Conservation (phyloP, 1,139 yeast genomes). For the Nakaseomyces bracarensis region DNA sequence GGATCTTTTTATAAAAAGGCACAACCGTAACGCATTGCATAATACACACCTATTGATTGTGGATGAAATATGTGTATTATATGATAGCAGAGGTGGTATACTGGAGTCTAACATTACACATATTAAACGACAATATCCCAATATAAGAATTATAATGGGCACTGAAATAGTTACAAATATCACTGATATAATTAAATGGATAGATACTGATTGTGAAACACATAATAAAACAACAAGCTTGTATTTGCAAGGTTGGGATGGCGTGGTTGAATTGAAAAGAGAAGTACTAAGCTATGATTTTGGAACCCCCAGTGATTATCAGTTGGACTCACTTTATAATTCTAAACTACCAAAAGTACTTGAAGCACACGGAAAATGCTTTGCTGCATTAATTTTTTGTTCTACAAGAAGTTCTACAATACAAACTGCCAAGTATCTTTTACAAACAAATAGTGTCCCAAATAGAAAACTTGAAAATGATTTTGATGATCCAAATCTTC, state of each 20-base stretch:
- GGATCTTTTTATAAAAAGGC: conserved; percentile 45
- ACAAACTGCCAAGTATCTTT: conserved; percentile 39
- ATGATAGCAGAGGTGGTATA: conserved; percentile 43
- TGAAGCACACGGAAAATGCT: conserved; percentile 32
- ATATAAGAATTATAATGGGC: conserved; percentile 42
- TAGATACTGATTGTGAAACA: conserved; percentile 25
- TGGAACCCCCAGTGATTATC: conserved; percentile 37
- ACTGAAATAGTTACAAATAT: conserved; percentile 52
- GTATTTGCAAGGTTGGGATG: conserved; percentile 38
- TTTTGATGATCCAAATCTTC: conserved; percentile 12
- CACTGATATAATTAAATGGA: conserved; percentile 42
- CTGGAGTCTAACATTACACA: conserved; percentile 47
- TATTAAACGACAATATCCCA: conserved; percentile 37
- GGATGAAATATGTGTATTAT: conserved; percentile 45
- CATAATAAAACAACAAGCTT: conserved; percentile 29
- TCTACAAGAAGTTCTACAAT: conserved; percentile 44
- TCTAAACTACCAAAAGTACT: conserved; percentile 32
- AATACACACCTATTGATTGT: conserved; percentile 38
- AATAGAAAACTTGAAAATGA: conserved; percentile 10
- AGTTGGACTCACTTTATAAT: conserved; percentile 39
- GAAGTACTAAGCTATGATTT: conserved; percentile 39
- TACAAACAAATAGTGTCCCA: conserved; percentile 10
- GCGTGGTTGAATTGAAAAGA: conserved; percentile 39
- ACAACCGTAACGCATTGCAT: conserved; percentile 40
- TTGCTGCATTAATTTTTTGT: conserved; percentile 45